phyloP scores from a whole-genome alignment of 345 rosid genomes.

The Orychophragmus violaceus region DNA sequence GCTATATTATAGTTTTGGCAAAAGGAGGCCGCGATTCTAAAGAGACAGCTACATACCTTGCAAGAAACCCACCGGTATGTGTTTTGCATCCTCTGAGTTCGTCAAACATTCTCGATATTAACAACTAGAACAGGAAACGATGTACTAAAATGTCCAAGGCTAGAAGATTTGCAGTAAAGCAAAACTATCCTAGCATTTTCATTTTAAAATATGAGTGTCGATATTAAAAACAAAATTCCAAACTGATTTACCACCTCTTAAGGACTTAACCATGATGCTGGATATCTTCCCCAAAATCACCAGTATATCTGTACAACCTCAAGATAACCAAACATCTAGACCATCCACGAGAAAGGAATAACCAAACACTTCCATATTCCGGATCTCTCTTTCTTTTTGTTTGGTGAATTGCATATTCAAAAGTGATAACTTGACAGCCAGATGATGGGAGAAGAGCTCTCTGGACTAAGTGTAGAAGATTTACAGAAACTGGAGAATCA shows the following conservation, averaged over 20 bases:
- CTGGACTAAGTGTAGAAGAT: constrained; percentile 54
- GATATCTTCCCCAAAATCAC: constrained; percentile 14
- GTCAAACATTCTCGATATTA: background rate
- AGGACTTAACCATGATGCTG: constrained; percentile 10
- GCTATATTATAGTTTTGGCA: constrained; percentile 65
- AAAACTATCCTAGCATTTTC: background rate
- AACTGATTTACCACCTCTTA: background rate
- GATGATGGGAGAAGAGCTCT: constrained; percentile 77
- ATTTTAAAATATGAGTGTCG: background rate
- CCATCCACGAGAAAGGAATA: background rate
- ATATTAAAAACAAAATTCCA: background rate
- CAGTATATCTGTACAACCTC: background rate
- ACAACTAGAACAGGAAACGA: background rate
- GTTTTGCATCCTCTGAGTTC: background rate
- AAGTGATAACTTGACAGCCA: constrained; percentile 38
- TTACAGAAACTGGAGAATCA: constrained; percentile 65
- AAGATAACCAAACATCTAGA: background rate
- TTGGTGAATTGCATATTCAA: background rate
- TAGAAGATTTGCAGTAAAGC: background rate
- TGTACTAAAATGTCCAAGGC: constrained; percentile 3
- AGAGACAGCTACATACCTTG: constrained; percentile 63
- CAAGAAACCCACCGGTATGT: constrained; percentile 75
- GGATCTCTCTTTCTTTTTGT: background rate
- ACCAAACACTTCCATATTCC: constrained; percentile 6
- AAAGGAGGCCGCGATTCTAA: constrained; percentile 63